phyloP scores from a whole-genome alignment of 78 protist species.

The Dictyostelium intermedium region DNA sequence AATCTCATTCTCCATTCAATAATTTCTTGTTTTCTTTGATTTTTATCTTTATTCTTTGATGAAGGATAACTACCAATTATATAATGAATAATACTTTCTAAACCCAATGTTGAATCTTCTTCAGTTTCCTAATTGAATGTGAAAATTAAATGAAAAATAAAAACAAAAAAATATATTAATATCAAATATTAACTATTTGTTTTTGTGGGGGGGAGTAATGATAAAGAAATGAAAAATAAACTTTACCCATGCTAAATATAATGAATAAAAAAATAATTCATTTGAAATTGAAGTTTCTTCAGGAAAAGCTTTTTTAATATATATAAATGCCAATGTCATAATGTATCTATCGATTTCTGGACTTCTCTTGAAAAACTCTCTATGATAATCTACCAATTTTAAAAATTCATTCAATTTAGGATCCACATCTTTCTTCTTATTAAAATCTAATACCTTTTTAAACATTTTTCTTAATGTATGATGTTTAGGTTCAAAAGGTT shows the following conservation, averaged over 20 bases:
- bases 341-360: constrained; percentile 63
- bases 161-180: background rate
- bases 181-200: background rate
- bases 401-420: constrained; percentile 19
- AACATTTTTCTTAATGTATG: background rate
- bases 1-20: constrained; percentile 74
- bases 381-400: constrained; percentile 32
- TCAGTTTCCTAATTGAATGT: constrained; percentile 68
- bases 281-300: constrained; percentile 4
- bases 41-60: constrained; percentile 60
- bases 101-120: constrained; percentile 68
- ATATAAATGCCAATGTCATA: constrained; percentile 22
- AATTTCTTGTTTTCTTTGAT: constrained; percentile 73
- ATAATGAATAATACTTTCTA: constrained; percentile 71
- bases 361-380: constrained; percentile 48
- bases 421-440: constrained; percentile 57
- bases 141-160: background rate
- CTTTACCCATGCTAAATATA: constrained; percentile 75
- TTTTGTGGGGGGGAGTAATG: too few relatives aligned
- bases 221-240: background rate
- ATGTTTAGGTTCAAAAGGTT: background rate
- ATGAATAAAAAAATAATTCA: constrained; percentile 58
- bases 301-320: constrained; percentile 57
- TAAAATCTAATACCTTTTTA: background rate
- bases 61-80: constrained; percentile 78